Conservation (phyloP, 768 basidiomycete genomes). For the Macrolepiota fuliginosa region DNA sequence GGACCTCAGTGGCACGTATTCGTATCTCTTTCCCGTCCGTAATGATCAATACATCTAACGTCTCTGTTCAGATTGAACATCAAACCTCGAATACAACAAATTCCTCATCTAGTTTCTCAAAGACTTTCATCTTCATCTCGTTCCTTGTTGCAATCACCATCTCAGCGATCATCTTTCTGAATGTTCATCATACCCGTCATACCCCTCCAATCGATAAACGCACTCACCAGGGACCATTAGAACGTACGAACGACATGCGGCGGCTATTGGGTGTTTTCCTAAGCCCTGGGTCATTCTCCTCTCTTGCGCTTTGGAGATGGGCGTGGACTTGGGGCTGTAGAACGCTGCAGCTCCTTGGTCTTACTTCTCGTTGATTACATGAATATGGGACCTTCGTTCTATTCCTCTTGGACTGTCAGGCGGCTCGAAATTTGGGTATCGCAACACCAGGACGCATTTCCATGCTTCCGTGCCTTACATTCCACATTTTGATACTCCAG, state of each 20-base stretch:
- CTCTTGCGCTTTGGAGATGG: neutral
- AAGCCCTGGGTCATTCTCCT: neutral
- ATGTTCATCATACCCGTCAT: neutral
- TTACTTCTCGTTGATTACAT: conserved; percentile 3
- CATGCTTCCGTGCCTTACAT: too few relatives aligned
- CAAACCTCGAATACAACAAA: conserved; percentile 46
- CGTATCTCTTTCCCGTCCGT: neutral
- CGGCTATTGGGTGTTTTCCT: neutral
- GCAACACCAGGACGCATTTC: too few relatives aligned
- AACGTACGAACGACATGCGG: neutral
- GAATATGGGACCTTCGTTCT: neutral
- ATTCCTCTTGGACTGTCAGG: neutral
- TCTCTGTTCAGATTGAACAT: conserved; percentile 61
- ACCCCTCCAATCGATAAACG: neutral
- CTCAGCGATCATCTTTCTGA: neutral
- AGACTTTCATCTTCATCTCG: neutral
- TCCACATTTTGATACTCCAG: too few relatives aligned
- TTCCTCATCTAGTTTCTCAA: conserved; percentile 2
- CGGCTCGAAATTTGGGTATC: too few relatives aligned
- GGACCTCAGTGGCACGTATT: conserved; percentile 63
- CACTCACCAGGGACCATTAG: neutral
- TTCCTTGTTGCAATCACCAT: neutral
- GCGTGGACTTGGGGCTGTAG: neutral
- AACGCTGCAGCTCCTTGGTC: neutral
- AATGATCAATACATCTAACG: neutral